These are phyloP conservation scores for Aspergillus aculeatinus DNA, from an alignment of 2,329 filamentous ascomycete genomes.

Conservation along the genomic window DNA sequence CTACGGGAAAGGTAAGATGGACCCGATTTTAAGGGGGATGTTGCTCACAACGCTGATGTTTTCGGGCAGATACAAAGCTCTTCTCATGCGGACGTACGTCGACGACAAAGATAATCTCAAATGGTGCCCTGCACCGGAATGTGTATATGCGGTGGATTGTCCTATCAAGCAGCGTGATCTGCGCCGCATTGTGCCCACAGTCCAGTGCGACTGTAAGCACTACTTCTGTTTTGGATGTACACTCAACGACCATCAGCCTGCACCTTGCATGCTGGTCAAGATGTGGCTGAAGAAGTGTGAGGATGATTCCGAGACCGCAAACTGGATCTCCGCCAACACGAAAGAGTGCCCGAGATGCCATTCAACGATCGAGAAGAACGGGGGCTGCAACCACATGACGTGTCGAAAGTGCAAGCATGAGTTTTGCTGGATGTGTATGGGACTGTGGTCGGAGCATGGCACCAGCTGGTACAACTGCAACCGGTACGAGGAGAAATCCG, in stretches of 20 bases:
- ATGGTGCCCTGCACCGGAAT: constrained; percentile 98
- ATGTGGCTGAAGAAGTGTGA: constrained; percentile 98
- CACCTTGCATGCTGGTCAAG: constrained; percentile 87
- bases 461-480: constrained; percentile 99
- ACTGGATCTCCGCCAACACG: constrained; percentile 99
- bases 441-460: constrained; percentile 95
- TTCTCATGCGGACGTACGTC: constrained; percentile 91
- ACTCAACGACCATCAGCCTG: constrained; percentile 85
- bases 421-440: constrained; percentile 99
- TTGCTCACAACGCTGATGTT: constrained; percentile 16
- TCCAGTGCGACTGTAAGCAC: constrained; percentile 79
- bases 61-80: constrained; percentile 68
- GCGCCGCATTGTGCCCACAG: constrained; percentile 80
- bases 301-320: constrained; percentile 96
- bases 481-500: constrained; percentile 93
- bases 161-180: constrained; percentile 84
- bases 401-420: constrained; percentile 94
- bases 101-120: constrained; percentile 94
- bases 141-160: constrained; percentile 88
- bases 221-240: constrained; percentile 95
- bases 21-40: not conserved
- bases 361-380: constrained; percentile 98
- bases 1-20: constrained; percentile 54
- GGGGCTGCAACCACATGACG: constrained; percentile 97
- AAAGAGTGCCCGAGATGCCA: constrained; percentile 96